phyloP scores from a whole-genome alignment of 305 asterid species.

The Solanum hybrid region DNA sequence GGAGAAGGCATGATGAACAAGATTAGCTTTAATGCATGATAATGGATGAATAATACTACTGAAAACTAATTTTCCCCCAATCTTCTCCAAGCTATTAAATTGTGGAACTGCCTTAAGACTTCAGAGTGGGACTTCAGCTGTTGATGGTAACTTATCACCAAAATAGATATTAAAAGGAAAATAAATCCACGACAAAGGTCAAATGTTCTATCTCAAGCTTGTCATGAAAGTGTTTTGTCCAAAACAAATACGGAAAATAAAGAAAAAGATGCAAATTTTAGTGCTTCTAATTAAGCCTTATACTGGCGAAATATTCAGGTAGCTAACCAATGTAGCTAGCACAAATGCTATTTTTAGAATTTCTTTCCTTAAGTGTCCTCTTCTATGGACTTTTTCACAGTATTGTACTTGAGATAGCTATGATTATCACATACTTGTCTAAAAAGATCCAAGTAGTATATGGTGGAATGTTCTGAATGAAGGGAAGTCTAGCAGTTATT shows the following conservation, averaged over 20 bases:
- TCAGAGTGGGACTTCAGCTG: neutral
- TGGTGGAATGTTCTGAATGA: slow-evolving; percentile 57
- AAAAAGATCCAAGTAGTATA: slow-evolving; percentile 94
- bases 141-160: neutral
- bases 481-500: slow-evolving; percentile 61
- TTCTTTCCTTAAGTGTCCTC: neutral
- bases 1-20: neutral
- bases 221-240: neutral
- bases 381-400: neutral
- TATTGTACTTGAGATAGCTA: neutral
- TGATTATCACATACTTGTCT: slow-evolving; percentile 44
- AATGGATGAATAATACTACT: neutral
- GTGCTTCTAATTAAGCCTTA: neutral
- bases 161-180: neutral
- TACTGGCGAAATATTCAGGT: neutral
- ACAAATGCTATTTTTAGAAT: neutral
- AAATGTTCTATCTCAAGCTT: neutral
- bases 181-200: neutral
- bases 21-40: neutral
- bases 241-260: neutral
- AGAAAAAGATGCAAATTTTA: neutral
- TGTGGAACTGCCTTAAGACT: neutral
- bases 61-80: neutral
- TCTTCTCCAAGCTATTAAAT: neutral
- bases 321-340: neutral